Base-by-base conservation (phyloP, 2,329 filamentous ascomycete genomes). In the Talaromyces sp. region DNA sequence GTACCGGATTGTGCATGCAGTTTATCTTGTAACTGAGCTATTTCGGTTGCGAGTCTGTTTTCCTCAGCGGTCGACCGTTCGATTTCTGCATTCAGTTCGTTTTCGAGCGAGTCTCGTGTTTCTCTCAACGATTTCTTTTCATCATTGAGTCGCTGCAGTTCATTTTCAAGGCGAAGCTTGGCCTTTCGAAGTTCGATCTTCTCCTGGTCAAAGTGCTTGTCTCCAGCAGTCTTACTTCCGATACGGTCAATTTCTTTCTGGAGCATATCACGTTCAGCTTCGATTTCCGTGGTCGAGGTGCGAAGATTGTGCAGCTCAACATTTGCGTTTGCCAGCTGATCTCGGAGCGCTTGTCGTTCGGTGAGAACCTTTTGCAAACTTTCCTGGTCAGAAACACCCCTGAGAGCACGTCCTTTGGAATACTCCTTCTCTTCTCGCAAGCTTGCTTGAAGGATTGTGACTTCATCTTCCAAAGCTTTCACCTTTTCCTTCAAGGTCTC, bases 401-500 rank as follows among this genome's bases (percentile, higher is more conserved):
- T 80, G 65, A 81, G 83, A 49, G 86, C 74, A 46, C 83, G 81
- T 31, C 81, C 78, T 54, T 84, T 83, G 6, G 82, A 82, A 61
- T 84, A 82, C 64, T 88, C 84, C 50, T 82, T 82, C 70, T 89
- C 87, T 62, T 88, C 83, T 55, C 89, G 86, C 50, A 88, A 73
- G 41, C 82, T 84, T 24, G 81, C 80, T 70, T 91, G 88, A 14
- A 93, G 75, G 29, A 90, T 84, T 58, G 90, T 86, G n/a, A 91
- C 81, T 70, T 92, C 89, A 65, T 92, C 89, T 69, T 93, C 88
- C 21, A 93, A 73, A 8, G 82, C 81, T 60, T 89, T 84, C 1
- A 87, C 79, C 70, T 86, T 90, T 65, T 89, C 87, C 55, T 80
- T 79, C 62, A 90, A 80, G 0, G 80, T 71, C 64, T 86, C 83